A percentile compares a stretch with the other conserved stretches of the same genome.
Evolutionary conservation across 2,329 filamentous ascomycete genomes (phyloP).

Genomic region (Apiospora sp.): DNA sequence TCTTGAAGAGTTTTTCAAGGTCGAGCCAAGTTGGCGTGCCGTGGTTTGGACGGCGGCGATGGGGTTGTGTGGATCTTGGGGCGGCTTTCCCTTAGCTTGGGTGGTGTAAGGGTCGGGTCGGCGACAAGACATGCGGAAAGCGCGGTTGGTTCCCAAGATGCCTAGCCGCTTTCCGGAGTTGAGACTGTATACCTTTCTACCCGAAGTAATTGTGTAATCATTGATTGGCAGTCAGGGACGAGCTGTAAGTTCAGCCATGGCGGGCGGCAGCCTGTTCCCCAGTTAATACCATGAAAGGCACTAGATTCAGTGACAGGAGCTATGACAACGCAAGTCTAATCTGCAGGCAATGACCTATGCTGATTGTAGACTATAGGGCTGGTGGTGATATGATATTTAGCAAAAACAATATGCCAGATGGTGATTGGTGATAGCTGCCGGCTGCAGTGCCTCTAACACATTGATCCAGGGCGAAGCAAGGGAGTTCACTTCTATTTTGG

Average conservation of each 20-base stretch:
- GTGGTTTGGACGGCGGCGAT: not conserved
- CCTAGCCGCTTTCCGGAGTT: not conserved
- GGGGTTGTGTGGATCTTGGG: not conserved
- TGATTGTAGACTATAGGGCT: not conserved
- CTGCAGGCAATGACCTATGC: too few relatives aligned
- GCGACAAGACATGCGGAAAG: not conserved
- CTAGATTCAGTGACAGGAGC: too few relatives aligned
- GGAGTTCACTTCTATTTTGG: accelerated
- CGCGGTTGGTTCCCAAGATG: not conserved
- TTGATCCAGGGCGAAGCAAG: too few relatives aligned
- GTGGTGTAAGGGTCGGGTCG: not conserved
- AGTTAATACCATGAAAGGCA: too few relatives aligned
- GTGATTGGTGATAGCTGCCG: not conserved
- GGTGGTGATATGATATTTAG: not conserved
- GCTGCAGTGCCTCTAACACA: not conserved
- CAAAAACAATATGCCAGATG: not conserved
- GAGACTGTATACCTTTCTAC: not conserved
- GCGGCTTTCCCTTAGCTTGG: not conserved
- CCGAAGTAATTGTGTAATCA: not conserved
- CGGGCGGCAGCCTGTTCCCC: too few relatives aligned
- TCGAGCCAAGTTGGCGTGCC: too few relatives aligned
- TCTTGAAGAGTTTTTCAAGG: not conserved
- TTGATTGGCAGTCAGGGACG: not conserved
- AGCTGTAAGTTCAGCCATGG: too few relatives aligned
- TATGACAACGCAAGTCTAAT: too few relatives aligned